Percentiles rank a stretch among this genome's conserved stretches.
These are phyloP conservation scores for Colletotrichum plurivorum DNA, from an alignment of 2,329 filamentous ascomycete genomes.

Conservation along the genomic window DNA sequence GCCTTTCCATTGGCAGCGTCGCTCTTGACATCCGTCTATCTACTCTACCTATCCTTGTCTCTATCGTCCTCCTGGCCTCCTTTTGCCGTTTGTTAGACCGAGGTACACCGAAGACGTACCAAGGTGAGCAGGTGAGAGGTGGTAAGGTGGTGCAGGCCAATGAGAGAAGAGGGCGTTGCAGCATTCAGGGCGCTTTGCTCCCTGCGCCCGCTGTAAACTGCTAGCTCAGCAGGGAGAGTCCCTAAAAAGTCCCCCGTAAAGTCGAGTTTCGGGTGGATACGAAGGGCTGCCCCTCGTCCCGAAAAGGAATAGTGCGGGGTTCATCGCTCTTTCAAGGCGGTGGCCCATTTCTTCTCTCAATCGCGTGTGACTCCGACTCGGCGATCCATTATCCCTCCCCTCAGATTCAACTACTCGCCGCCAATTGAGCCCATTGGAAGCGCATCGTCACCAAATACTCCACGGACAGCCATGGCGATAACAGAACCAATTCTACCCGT, in stretches of 20 bases:
- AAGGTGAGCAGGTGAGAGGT: too few relatives aligned
- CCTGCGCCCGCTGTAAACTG: too few relatives aligned
- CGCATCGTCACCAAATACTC: neutral
- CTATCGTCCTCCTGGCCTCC: too few relatives aligned
- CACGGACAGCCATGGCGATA: slow-evolving; percentile 35
- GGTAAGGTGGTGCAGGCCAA: too few relatives aligned
- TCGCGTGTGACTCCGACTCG: neutral
- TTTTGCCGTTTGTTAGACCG: too few relatives aligned
- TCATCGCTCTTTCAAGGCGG: slow-evolving; percentile 23
- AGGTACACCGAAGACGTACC: too few relatives aligned
- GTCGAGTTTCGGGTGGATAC: neutral
- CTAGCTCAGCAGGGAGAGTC: too few relatives aligned
- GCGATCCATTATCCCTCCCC: neutral
- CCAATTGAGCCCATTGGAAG: slow-evolving; percentile 12
- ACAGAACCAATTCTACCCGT: slow-evolving; percentile 70
- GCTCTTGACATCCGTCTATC: too few relatives aligned
- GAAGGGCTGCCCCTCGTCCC: slow-evolving; percentile 38
- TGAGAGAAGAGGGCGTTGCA: too few relatives aligned
- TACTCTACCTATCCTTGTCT: too few relatives aligned
- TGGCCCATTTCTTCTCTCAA: neutral
- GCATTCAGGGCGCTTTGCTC: too few relatives aligned
- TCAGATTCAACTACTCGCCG: neutral
- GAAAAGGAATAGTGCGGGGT: slow-evolving; percentile 42
- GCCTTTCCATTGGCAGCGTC: too few relatives aligned
- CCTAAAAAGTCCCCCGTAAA: neutral